Conservation (phyloP, 331 rosid species). For the Cucumis variabilis region DNA sequence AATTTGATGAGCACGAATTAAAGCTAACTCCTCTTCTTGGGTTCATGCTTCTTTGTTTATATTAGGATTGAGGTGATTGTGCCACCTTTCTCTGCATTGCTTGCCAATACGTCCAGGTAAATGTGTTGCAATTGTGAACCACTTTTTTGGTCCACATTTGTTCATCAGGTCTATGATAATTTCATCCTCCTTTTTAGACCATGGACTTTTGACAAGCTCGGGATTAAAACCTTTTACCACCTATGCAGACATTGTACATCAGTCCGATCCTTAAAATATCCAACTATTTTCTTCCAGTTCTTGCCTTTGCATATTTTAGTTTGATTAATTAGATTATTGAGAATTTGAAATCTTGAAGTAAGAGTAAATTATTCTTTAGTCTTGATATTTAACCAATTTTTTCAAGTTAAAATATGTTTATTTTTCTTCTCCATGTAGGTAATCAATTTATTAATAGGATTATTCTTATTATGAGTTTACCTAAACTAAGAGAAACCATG, state of each 20-base stretch:
- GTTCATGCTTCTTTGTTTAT: slow-evolving; percentile 64
- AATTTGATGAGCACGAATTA: slow-evolving; percentile 44
- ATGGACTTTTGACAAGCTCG: slow-evolving; percentile 61
- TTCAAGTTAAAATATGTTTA: too few species aligned
- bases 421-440: too few species aligned
- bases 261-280: slow-evolving; percentile 42
- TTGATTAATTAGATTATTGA: too few species aligned
- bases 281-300: slow-evolving; percentile 62
- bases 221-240: slow-evolving; percentile 74
- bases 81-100: slow-evolving; percentile 77
- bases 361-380: too few species aligned
- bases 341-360: too few species aligned
- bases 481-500: too few species aligned
- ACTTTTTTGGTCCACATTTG: slow-evolving; percentile 47
- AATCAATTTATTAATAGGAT: too few species aligned
- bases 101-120: slow-evolving; percentile 73
- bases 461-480: too few species aligned
- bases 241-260: slow-evolving; percentile 68
- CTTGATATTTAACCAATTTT: too few species aligned
- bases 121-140: slow-evolving; percentile 54
- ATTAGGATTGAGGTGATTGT: slow-evolving; percentile 63
- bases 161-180: slow-evolving; percentile 41
- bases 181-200: slow-evolving; percentile 71
- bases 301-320: too few species aligned
- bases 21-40: slow-evolving; percentile 53